Evolutionary conservation across 768 basidiomycete genomes (phyloP), one percentile per base, ranked within the genome.

Genomic region (Panaeolus cyanescens): DNA sequence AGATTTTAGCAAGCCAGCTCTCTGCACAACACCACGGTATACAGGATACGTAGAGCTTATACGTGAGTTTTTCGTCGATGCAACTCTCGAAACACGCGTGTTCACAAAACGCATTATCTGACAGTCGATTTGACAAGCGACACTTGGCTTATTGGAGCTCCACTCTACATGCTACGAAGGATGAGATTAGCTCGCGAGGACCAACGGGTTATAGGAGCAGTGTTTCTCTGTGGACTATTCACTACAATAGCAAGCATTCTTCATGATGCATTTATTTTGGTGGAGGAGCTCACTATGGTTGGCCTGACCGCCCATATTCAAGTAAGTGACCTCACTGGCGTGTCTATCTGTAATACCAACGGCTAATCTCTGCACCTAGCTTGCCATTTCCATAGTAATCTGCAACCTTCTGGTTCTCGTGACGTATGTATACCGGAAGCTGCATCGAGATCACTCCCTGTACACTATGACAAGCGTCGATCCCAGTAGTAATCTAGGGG

Each of bases 201-300:
- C 31, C 37, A 42, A 6, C 30, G 37, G 31, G 15, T 58, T 20
- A 58, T 58, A 17, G 32, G 31, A 19, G 13, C 56, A 7, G 37
- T 58, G 12, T 58, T 58, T 42, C 37, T 58, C 7, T 58, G 56
- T 31, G 56, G 56, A 17, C 4, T 58, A 15, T 58, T 58, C 34
- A 31, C 39, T 12, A 58, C 56, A 40, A 37, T 58, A 22, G 56
- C 37, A 8, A 58, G 56, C 32, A 42, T 58, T 4, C 37, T 58
- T 28, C 56, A 58, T 19, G 40, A 58, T 17, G 56, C 40, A 32
- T 58, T 58, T 12, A 32, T 58, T 22, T 39, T 58, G 28, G 31
- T 36, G 4, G 56, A 42, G 10, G 56, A 58, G 28, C 15, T 20
- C 25, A 31, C 25, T 20, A 40, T 37, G 56, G 37, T 42, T 15